A percentile compares a stretch with the other conserved stretches of the same genome.
These are phyloP conservation scores for Podospora appendiculata DNA, from an alignment of 495 filamentous ascomycete species.

Conservation along the genomic window DNA sequence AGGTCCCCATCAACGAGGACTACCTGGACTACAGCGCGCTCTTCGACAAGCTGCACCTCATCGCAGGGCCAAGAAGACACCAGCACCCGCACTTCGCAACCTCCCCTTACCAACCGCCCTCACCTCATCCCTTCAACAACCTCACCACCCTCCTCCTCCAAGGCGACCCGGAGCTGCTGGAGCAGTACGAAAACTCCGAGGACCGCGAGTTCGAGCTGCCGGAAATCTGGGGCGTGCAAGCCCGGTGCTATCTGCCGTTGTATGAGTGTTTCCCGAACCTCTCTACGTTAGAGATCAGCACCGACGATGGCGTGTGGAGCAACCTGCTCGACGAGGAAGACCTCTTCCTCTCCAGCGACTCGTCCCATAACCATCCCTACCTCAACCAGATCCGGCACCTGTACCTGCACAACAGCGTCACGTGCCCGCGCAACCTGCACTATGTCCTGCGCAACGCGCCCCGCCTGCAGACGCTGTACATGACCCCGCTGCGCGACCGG, in stretches of 20 bases:
- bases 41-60: background rate
- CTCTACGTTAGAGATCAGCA: constrained; percentile 19
- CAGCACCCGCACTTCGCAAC: constrained; percentile 3
- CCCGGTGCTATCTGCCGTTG: constrained; percentile 11
- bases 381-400: constrained; percentile 13
- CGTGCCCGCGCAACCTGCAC: constrained; percentile 16
- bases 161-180: constrained; percentile 17
- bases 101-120: background rate
- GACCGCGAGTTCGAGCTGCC: constrained; percentile 14
- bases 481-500: constrained; percentile 13
- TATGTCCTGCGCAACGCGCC: constrained; percentile 19
- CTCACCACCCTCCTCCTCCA: constrained; percentile 14
- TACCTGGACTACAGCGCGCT: constrained; percentile 14
- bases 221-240: constrained; percentile 16
- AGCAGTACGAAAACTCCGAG: constrained; percentile 11
- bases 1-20: constrained; percentile 21
- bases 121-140: constrained; percentile 3
- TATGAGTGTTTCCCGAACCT: constrained; percentile 15
- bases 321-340: background rate
- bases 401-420: constrained; percentile 22
- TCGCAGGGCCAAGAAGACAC: background rate
- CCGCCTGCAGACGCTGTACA: constrained; percentile 23
- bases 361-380: constrained; percentile 2
- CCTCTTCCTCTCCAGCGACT: background rate
- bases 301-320: constrained; percentile 21